Evolutionary conservation across 1,284 basidiomycete genomes (phyloP).

Genomic region (Inonotus hispidus): DNA sequence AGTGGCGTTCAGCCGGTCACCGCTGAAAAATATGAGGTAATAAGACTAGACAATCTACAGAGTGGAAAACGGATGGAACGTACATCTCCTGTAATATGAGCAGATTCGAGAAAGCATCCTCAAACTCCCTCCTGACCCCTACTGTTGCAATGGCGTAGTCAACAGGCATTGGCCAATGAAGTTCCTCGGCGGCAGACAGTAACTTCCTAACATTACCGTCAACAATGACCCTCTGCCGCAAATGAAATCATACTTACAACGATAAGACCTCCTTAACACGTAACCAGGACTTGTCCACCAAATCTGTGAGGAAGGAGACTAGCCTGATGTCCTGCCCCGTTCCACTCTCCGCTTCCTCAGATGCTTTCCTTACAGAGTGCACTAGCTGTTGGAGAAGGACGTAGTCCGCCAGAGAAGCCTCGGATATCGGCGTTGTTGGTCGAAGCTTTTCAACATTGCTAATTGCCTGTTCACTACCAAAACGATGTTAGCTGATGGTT

Average conservation of each 20-base stretch:
- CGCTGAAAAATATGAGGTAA: conserved; percentile 31
- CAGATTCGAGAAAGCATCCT: conserved; percentile 68
- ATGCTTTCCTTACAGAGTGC: conserved; percentile 37
- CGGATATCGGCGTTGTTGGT: conserved; percentile 36
- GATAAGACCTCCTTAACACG: conserved; percentile 64
- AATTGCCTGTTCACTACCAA: conserved; percentile 49
- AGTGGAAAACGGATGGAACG: conserved; percentile 29
- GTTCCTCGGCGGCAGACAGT: conserved; percentile 56
- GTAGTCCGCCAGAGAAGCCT: conserved; percentile 51
- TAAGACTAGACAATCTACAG: conserved; percentile 9
- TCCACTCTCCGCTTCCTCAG: conserved; percentile 41
- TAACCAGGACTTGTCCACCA: conserved; percentile 67
- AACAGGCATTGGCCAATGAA: conserved; percentile 79
- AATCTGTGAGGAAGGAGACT: conserved; percentile 48
- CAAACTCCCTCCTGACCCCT: conserved; percentile 58
- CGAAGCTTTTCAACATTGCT: conserved; percentile 37
- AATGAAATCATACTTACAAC: conserved; percentile 41
- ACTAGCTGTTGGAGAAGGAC: conserved; percentile 59
- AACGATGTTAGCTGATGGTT: neutral
- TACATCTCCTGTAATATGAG: conserved; percentile 75
- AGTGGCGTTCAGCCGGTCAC: conserved; percentile 39
- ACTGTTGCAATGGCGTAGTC: conserved; percentile 50
- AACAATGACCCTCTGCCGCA: conserved; percentile 4
- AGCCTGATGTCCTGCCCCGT: conserved; percentile 46
- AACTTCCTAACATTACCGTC: conserved; percentile 44